phyloP scores from a whole-genome alignment of 2,329 filamentous ascomycete species.

The Clonostachys solani region DNA sequence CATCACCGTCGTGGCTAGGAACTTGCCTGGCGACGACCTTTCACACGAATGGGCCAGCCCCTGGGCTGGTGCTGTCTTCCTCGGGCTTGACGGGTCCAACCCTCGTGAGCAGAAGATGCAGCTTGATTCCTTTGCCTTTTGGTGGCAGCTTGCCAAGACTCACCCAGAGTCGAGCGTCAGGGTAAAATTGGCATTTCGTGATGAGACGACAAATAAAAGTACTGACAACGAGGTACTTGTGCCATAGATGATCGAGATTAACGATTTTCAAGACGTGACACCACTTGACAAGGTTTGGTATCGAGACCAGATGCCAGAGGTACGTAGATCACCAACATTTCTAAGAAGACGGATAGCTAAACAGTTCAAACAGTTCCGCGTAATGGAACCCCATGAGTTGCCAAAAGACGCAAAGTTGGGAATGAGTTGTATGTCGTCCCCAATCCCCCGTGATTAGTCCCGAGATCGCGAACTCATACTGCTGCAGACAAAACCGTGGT shows the following conservation, averaged over 20 bases:
- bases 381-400: not conserved
- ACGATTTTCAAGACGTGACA: constrained; percentile 6
- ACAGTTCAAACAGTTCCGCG: not conserved
- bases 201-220: too few species aligned
- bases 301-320: constrained; percentile 1
- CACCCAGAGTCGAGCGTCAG: constrained; percentile 4
- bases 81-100: constrained; percentile 10
- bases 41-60: constrained; percentile 20
- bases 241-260: not conserved
- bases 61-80: constrained; percentile 22
- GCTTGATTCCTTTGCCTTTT: constrained; percentile 7
- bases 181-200: too few species aligned
- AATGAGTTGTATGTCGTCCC: too few species aligned
- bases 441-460: too few species aligned
- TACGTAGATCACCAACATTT: too few species aligned
- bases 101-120: constrained; percentile 15
- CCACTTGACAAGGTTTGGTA: constrained; percentile 5
- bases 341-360: too few species aligned
- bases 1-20: constrained; percentile 22
- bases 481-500: not conserved
- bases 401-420: not conserved
- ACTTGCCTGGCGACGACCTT: constrained; percentile 19
- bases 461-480: not conserved
- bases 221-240: too few species aligned
- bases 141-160: constrained; percentile 2